Evolutionary conservation across 257 asterid genomes (phyloP).

Genomic region (Nicotiana noctiflora): DNA sequence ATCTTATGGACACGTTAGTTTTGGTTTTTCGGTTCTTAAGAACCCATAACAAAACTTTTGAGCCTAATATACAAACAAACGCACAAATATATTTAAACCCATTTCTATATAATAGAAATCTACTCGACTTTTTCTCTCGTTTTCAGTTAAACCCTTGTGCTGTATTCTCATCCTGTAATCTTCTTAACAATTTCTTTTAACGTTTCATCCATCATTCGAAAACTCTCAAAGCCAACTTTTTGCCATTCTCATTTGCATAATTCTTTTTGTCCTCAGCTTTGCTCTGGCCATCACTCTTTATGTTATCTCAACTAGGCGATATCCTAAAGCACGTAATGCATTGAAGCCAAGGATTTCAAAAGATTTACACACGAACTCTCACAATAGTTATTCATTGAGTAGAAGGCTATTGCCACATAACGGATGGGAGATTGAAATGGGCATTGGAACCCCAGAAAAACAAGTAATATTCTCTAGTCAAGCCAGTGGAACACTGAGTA

Average conservation of each 20-base stretch:
- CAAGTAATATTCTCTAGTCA: slow-evolving; percentile 14
- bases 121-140: background rate
- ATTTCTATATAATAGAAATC: too few species aligned
- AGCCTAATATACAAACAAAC: too few species aligned
- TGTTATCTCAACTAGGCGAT: slow-evolving; percentile 4
- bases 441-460: slow-evolving; percentile 22
- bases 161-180: background rate
- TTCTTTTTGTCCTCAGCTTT: slow-evolving; percentile 5
- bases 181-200: slow-evolving; percentile 12
- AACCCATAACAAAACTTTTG: too few species aligned
- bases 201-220: slow-evolving; percentile 15
- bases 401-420: slow-evolving; percentile 26
- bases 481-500: background rate
- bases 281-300: slow-evolving; percentile 13
- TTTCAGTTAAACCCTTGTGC: too few species aligned
- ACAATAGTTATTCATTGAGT: slow-evolving; percentile 21
- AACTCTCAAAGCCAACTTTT: slow-evolving; percentile 28
- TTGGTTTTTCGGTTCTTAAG: too few species aligned
- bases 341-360: background rate
- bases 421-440: slow-evolving; percentile 31
- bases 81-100: too few species aligned
- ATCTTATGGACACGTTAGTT: too few species aligned
- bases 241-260: slow-evolving; percentile 20
- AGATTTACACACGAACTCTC: background rate
- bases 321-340: background rate